Evolutionary conservation across 805 yeast species (phyloP).

Genomic region (Wickerhamiella domercqiae): DNA sequence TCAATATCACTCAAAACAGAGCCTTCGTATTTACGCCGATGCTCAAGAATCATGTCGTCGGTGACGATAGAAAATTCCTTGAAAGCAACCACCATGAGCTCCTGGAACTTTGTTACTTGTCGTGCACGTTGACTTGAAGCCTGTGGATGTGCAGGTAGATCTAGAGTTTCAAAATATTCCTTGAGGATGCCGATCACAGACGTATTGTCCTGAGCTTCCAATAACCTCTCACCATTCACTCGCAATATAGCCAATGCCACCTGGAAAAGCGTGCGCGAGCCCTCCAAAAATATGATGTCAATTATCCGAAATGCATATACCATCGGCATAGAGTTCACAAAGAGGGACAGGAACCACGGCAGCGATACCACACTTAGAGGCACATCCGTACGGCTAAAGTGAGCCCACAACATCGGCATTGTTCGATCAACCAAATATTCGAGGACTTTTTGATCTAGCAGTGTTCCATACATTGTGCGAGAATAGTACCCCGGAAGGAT

Average conservation of each 20-base stretch:
- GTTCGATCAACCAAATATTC: constrained; percentile 80
- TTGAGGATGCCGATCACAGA: constrained; percentile 74
- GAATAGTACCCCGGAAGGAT: constrained; percentile 93
- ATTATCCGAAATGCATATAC: constrained; percentile 83
- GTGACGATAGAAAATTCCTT: constrained; percentile 73
- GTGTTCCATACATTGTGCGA: constrained; percentile 92
- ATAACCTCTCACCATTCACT: constrained; percentile 69
- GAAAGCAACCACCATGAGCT: constrained; percentile 78
- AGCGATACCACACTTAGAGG: constrained; percentile 84
- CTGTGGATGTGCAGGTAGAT: constrained; percentile 56
- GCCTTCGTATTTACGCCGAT: constrained; percentile 55
- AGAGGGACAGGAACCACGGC: constrained; percentile 91
- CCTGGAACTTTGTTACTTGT: constrained; percentile 72
- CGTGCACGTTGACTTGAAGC: constrained; percentile 48
- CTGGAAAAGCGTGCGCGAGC: constrained; percentile 78
- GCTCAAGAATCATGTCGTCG: constrained; percentile 54
- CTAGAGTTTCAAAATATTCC: constrained; percentile 61
- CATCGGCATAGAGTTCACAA: constrained; percentile 84
- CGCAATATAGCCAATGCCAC: constrained; percentile 84
- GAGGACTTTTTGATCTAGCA: constrained; percentile 84
- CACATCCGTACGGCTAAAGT: constrained; percentile 62
- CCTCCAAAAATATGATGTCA: constrained; percentile 81
- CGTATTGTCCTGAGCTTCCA: constrained; percentile 81
- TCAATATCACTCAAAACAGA: constrained; percentile 77
- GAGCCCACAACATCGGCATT: constrained; percentile 79